Base-by-base conservation (phyloP, 2,329 filamentous ascomycete genomes). In the Zopfia rhizophila region DNA sequence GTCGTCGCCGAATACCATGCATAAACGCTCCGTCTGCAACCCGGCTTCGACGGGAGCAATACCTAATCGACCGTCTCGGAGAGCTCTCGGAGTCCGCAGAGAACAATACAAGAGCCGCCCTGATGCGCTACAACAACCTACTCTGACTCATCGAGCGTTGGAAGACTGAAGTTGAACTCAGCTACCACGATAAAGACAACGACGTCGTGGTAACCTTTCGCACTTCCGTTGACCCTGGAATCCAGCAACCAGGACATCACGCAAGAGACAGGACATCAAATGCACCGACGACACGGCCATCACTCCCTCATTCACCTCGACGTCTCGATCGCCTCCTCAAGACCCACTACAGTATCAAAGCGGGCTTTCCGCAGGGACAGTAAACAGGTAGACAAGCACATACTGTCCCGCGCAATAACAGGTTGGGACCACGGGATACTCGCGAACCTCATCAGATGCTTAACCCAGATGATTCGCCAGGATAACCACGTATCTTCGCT, bases 101-200 rank as follows among this genome's bases (percentile, higher is more conserved):
- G 22, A 35, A 35, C 17, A 35, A 35, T 17, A 35, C 31, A 7
- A 14, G 31, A 13, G 31, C 31, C 13, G 7, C 31, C 14, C 31
- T 35, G 8, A 5, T 8, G 12, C 31, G 31, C 13, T 18, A 35
- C 5, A 35, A 35, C 17, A 10, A 35, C 7, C 31, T 35, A 5
- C 31, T 35, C 17, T 18, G 31, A 17, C 16, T 35, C 12, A 18
- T 35, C 7, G 31, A 35, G 13, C 31, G 31, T 7, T 17, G 17
- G 8, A 14, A 18, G 7, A 35, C 31, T 13, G 7, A 35, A 13
- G 18, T 35, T 35, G 31, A 35, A 35, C 7, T 35, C 5, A 17
- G 18, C 17, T 13, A 35, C 7, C n/a, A n/a, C n/a, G n/a, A n/a
- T n/a, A n/a, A n/a, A n/a, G n/a, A n/a, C n/a, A n/a, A n/a, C n/a